phyloP scores from a whole-genome alignment of 352 stramenopile species.

The Globisporangium ultimum region DNA sequence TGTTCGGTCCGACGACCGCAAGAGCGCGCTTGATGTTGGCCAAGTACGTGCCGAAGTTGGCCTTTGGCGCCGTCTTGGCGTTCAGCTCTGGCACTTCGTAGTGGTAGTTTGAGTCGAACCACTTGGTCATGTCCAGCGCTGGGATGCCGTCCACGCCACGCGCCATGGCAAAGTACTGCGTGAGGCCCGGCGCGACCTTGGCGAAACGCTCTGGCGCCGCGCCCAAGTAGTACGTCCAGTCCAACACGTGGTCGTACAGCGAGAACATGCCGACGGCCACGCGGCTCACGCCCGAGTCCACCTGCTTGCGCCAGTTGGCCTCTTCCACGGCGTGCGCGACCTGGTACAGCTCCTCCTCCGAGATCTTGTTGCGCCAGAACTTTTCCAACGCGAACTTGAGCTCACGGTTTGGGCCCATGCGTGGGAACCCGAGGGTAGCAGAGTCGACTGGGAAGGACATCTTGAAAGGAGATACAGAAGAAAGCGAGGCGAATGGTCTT shows the following conservation, averaged over 20 bases:
- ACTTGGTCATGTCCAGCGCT: constrained; percentile 94
- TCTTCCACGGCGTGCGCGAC: constrained; percentile 78
- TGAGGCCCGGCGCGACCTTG: constrained; percentile 46
- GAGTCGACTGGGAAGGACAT: constrained; percentile 56
- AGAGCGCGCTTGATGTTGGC: constrained; percentile 74
- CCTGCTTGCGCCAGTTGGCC: constrained; percentile 84
- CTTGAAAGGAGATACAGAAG: constrained; percentile 15
- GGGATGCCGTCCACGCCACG: constrained; percentile 86
- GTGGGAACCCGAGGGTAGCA: constrained; percentile 87
- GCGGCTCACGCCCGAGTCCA: constrained; percentile 64
- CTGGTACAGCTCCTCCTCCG: constrained; percentile 72
- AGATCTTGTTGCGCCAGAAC: constrained; percentile 87
- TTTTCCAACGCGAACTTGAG: constrained; percentile 94
- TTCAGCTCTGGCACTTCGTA: constrained; percentile 92
- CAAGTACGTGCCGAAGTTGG: constrained; percentile 83
- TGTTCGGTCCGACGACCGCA: constrained; percentile 71
- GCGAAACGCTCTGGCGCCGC: constrained; percentile 77
- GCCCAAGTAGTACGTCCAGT: constrained; percentile 85
- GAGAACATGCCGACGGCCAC: constrained; percentile 88
- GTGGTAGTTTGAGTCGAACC: constrained; percentile 95
- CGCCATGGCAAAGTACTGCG: constrained; percentile 91
- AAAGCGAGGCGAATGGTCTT: constrained; percentile 26
- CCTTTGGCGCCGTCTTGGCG: constrained; percentile 55
- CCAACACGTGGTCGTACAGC: constrained; percentile 91
- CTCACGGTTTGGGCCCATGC: constrained; percentile 91